phyloP scores from a whole-genome alignment of 768 basidiomycete genomes.

The Rhizopogon vinicolor region DNA sequence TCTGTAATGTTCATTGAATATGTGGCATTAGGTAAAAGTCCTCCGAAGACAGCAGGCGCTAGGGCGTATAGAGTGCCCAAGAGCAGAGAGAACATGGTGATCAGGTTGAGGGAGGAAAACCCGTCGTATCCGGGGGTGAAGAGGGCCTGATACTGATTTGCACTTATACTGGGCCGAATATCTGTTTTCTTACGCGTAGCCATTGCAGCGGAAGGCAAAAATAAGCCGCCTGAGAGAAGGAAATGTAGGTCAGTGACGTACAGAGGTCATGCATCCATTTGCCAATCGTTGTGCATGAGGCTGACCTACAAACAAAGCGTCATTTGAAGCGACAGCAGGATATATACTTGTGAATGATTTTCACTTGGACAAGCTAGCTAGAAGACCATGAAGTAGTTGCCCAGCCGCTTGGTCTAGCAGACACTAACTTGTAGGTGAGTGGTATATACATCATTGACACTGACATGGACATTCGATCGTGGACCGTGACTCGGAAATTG shows the following conservation, averaged over 20 bases:
- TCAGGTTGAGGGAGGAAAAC: background rate
- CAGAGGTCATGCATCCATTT: background rate
- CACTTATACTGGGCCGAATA: background rate
- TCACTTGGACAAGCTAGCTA: too few species aligned
- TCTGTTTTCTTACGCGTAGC: background rate
- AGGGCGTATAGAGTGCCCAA: constrained; percentile 7
- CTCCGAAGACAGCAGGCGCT: constrained; percentile 1
- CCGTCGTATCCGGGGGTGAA: background rate
- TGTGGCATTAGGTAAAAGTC: constrained; percentile 3
- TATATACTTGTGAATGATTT: too few species aligned
- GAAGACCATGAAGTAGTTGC: too few species aligned
- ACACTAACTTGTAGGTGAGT: too few species aligned
- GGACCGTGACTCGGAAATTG: too few species aligned
- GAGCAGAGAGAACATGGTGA: constrained; percentile 7
- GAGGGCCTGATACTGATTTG: background rate
- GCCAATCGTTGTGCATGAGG: background rate
- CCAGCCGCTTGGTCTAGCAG: too few species aligned
- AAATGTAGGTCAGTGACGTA: background rate
- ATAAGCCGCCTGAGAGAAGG: background rate
- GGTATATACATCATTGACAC: too few species aligned
- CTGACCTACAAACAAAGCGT: background rate
- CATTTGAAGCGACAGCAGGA: too few species aligned
- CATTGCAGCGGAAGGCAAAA: background rate
- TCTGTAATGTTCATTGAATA: constrained; percentile 15
- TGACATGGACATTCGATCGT: too few species aligned